Conservation (phyloP, 23 red algal genomes). For the Gracilariopsis chorda region DNA sequence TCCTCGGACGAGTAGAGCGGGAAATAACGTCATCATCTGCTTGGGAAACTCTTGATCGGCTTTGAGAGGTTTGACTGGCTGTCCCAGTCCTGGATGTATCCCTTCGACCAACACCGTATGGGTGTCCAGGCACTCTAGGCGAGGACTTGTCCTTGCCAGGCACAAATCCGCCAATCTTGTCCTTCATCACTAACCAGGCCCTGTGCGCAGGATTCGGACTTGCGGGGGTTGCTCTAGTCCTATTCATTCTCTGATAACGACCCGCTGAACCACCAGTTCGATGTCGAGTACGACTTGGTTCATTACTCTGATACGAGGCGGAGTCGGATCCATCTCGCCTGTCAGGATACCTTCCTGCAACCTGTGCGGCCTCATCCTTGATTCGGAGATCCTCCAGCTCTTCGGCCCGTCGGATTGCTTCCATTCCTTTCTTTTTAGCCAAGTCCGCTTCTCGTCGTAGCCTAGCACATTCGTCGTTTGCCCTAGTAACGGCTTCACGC, state of each 20-base stretch:
- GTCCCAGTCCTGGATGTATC: neutral
- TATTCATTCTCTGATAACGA: conserved; percentile 31
- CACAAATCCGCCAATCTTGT: conserved; percentile 57
- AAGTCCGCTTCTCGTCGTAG: conserved; percentile 52
- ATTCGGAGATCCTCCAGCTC: conserved; percentile 50
- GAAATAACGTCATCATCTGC: conserved; percentile 5
- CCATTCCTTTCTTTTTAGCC: conserved; percentile 42
- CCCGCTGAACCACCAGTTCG: conserved; percentile 7
- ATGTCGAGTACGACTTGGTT: neutral
- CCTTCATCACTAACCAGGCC: conserved; percentile 58
- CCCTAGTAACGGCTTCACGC: conserved; percentile 51
- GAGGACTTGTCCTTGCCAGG: conserved; percentile 5
- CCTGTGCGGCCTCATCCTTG: conserved; percentile 16
- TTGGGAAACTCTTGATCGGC: conserved; percentile 3
- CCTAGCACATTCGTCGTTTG: conserved; percentile 53
- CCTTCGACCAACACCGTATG: neutral
- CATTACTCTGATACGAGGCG: conserved; percentile 24
- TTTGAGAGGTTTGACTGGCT: conserved; percentile 15
- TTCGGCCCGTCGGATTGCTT: conserved; percentile 45
- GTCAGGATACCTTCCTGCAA: conserved; percentile 29
- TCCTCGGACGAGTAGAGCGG: conserved; percentile 1
- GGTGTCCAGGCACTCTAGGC: conserved; percentile 8
- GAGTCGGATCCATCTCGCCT: conserved; percentile 33
- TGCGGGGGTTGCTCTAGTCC: neutral
- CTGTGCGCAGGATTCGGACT: conserved; percentile 41